Percentiles rank a stretch among this genome's conserved stretches.
These are phyloP conservation scores for Elsinoe australis DNA, from an alignment of 2,329 filamentous ascomycete genomes.

Conservation along the genomic window DNA sequence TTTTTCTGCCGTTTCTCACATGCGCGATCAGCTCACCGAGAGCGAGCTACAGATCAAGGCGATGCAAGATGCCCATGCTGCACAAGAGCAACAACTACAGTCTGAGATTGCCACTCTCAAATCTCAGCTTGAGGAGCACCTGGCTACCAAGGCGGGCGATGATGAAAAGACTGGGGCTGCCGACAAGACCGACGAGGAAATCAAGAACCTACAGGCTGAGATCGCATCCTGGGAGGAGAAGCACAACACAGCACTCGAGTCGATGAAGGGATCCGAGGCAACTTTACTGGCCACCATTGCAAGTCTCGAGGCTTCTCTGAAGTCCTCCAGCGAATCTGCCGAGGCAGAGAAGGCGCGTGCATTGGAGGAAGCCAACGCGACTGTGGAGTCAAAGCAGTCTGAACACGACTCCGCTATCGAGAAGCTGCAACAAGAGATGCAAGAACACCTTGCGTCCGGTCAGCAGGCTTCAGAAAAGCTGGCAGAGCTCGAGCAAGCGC, in stretches of 20 bases:
- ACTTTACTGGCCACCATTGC: conserved; percentile 64
- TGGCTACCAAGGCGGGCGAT: conserved; percentile 18
- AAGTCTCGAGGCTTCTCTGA: conserved; percentile 59
- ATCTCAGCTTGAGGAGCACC: conserved; percentile 40
- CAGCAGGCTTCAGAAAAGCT: conserved; percentile 61
- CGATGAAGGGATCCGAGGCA: conserved; percentile 64
- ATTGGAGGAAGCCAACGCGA: conserved; percentile 27
- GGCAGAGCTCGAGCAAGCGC: conserved; percentile 64
- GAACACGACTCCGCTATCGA: conserved; percentile 24
- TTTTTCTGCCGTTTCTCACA: conserved; percentile 77
- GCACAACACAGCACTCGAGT: conserved; percentile 62
- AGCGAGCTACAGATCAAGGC: conserved; percentile 70
- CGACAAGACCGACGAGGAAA: conserved; percentile 35
- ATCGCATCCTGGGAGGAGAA: conserved; percentile 67
- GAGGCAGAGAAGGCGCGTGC: conserved; percentile 20
- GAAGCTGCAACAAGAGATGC: conserved; percentile 51
- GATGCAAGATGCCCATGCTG: conserved; percentile 64
- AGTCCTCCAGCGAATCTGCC: conserved; percentile 29
- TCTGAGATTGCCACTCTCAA: conserved; percentile 64
- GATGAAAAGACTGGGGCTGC: conserved; percentile 20
- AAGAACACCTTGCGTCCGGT: conserved; percentile 71
- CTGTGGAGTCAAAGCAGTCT: neutral
- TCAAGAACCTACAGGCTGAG: conserved; percentile 62
- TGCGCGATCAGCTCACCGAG: conserved; percentile 81
- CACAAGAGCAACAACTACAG: conserved; percentile 66